These are phyloP conservation scores for Alisma plantagoaquatica DNA, from an alignment of 106 monocot species.

Conservation along the genomic window DNA sequence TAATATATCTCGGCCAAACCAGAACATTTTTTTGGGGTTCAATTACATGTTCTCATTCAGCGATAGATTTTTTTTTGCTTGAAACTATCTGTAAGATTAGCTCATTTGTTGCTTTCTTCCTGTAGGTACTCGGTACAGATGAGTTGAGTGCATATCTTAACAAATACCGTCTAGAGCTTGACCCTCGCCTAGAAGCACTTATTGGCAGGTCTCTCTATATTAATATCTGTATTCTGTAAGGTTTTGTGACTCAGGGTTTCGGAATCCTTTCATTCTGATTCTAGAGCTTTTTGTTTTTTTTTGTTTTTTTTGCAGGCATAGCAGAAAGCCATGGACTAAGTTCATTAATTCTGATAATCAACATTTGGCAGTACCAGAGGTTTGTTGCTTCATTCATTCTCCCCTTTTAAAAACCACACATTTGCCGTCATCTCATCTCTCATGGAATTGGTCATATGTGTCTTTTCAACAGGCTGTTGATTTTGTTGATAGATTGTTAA, in stretches of 20 bases:
- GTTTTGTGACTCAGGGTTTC: too few relatives aligned
- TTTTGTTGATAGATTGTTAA: slow-evolving; percentile 69
- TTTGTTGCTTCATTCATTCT: not conserved
- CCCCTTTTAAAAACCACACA: not conserved
- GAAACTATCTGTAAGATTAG: too few relatives aligned
- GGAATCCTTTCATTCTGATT: too few relatives aligned
- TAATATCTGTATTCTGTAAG: too few relatives aligned
- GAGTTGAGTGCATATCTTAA: slow-evolving; percentile 57
- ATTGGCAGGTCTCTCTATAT: slow-evolving; percentile 79
- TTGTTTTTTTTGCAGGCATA: slow-evolving; percentile 33
- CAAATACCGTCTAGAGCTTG: slow-evolving; percentile 73
- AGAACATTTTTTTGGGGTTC: too few relatives aligned
- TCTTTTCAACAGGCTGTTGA: slow-evolving; percentile 55
- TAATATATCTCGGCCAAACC: too few relatives aligned
- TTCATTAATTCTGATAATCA: slow-evolving; percentile 78
- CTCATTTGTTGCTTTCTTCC: too few relatives aligned
- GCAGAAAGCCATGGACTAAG: slow-evolving; percentile 82
- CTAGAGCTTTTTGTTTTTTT: not conserved
- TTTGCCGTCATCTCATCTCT: too few relatives aligned
- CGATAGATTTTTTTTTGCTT: too few relatives aligned
- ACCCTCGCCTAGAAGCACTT: slow-evolving; percentile 65
- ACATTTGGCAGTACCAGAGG: slow-evolving; percentile 81
- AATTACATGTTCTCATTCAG: too few relatives aligned
- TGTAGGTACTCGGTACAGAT: slow-evolving; percentile 87
- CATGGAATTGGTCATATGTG: not conserved